Evolutionary conservation across 169 alveolate genomes (phyloP).

Genomic region (Prorocentrum cordatum): DNA sequence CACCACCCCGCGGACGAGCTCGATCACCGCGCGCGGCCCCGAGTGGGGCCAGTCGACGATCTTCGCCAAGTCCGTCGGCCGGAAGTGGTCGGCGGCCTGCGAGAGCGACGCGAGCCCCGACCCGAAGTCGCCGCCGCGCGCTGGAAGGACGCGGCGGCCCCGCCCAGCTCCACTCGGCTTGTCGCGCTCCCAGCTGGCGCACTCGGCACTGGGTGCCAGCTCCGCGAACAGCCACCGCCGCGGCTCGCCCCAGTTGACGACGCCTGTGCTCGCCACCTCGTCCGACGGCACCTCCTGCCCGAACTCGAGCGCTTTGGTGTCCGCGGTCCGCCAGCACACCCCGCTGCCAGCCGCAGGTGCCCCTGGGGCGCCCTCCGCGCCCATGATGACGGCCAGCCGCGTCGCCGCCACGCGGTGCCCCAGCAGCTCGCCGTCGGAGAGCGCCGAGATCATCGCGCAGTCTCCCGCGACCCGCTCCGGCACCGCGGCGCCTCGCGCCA

Average conservation of each 20-base stretch:
- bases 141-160: not conserved
- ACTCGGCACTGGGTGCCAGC: not conserved
- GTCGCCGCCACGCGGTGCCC: not conserved
- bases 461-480: not conserved
- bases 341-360: not conserved
- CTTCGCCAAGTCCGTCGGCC: not conserved
- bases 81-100: not conserved
- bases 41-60: not conserved
- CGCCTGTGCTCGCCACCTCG: not conserved
- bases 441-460: not conserved
- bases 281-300: not conserved
- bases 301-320: not conserved
- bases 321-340: not conserved
- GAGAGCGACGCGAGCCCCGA: not conserved
- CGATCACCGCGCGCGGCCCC: not conserved
- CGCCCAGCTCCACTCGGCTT: not conserved
- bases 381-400: not conserved
- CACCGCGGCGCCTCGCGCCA: not conserved
- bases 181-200: not conserved
- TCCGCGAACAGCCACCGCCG: not conserved
- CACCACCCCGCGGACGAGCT: not conserved
- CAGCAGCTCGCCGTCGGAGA: not conserved
- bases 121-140: not conserved
- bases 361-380: not conserved
- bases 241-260: not conserved